Conservation (phyloP, 768 basidiomycete genomes). For the Rhodotorula kratochvilovae region DNA sequence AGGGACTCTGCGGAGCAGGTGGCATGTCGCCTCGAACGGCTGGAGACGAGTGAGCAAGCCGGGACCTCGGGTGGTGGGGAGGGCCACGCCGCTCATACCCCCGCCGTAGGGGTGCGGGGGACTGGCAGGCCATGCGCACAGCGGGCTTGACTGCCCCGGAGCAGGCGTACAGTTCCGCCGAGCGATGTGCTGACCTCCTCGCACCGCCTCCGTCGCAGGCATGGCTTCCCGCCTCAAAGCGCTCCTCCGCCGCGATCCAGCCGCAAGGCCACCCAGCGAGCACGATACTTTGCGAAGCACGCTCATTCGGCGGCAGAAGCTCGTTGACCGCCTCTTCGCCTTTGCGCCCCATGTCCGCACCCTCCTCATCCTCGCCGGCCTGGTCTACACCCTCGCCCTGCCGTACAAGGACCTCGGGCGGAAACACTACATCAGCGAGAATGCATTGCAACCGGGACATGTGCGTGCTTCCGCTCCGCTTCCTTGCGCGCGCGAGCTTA, state of each 20-base stretch:
- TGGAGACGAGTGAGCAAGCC: too few species aligned
- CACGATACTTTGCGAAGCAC: neutral
- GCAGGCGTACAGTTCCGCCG: too few species aligned
- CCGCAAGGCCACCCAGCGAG: neutral
- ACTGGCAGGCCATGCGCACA: too few species aligned
- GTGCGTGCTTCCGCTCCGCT: slow-evolving; percentile 51
- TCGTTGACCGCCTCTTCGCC: neutral
- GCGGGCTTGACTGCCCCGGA: too few species aligned
- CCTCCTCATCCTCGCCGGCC: slow-evolving; percentile 60
- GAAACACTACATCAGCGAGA: slow-evolving; percentile 76
- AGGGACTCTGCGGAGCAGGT: too few species aligned
- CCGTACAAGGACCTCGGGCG: slow-evolving; percentile 52
- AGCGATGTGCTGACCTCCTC: neutral
- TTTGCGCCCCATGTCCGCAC: slow-evolving; percentile 6
- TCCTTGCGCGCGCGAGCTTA: neutral
- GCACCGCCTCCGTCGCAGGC: neutral
- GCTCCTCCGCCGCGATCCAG: neutral
- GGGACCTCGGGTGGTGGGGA: too few species aligned
- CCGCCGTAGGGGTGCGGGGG: too few species aligned
- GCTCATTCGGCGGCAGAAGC: slow-evolving; percentile 8
- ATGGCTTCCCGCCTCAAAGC: neutral
- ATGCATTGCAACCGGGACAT: slow-evolving; percentile 88
- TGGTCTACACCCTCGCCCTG: slow-evolving; percentile 76
- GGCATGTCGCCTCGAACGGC: too few species aligned
- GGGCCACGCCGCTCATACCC: too few species aligned